Conservation (phyloP, 192 early-diverging fungal genomes). For the Podila verticillata region DNA sequence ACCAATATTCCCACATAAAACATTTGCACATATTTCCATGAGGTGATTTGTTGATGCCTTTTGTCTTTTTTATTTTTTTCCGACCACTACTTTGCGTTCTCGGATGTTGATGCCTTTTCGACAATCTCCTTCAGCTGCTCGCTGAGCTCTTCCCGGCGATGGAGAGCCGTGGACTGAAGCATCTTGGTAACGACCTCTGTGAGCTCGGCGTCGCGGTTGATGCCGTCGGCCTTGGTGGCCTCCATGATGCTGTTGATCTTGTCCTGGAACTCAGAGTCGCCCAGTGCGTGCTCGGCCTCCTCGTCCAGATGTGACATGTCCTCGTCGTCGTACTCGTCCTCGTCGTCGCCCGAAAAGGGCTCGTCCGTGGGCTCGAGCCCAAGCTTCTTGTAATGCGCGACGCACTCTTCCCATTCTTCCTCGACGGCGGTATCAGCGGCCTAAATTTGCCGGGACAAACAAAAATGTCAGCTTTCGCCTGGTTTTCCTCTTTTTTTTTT, state of each 20-base stretch:
- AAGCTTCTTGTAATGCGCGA: slow-evolving; percentile 58
- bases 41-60: too few species aligned
- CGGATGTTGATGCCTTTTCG: background rate
- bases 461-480: too few species aligned
- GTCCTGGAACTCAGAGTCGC: slow-evolving; percentile 36
- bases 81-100: background rate
- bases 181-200: slow-evolving; percentile 64
- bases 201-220: slow-evolving; percentile 66
- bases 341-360: background rate
- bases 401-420: slow-evolving; percentile 69
- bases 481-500: too few species aligned
- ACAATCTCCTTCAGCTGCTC: slow-evolving; percentile 26
- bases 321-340: background rate
- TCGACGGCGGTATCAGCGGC: slow-evolving; percentile 66
- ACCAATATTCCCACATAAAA: background rate
- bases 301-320: slow-evolving; percentile 41
- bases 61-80: too few species aligned
- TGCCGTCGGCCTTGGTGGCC: slow-evolving; percentile 59
- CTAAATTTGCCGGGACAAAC: slow-evolving; percentile 6
- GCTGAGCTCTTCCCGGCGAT: slow-evolving; percentile 11
- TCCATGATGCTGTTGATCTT: slow-evolving; percentile 68
- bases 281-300: slow-evolving; percentile 1
- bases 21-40: too few species aligned
- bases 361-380: background rate
- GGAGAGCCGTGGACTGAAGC: slow-evolving; percentile 23